phyloP scores from a whole-genome alignment of 2,329 filamentous ascomycete species.

The Nigrospora osmanthi region DNA sequence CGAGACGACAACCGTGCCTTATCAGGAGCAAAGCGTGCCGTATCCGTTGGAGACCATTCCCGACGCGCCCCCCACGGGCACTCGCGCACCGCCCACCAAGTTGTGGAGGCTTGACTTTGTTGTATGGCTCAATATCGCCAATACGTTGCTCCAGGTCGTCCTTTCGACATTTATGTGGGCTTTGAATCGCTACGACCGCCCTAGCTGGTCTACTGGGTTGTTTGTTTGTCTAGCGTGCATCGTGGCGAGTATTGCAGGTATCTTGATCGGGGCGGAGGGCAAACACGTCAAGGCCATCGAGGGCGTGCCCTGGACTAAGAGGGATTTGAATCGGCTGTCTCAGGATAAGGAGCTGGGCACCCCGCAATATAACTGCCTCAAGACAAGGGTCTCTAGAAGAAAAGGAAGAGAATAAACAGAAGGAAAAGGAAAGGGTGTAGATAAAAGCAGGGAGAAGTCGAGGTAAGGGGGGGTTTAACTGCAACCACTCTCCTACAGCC shows the following conservation, averaged over 20 bases:
- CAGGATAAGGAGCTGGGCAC: conserved; percentile 47
- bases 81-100: conserved; percentile 57
- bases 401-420: conserved; percentile 28
- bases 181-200: conserved; percentile 62
- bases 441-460: too few species aligned
- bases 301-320: conserved; percentile 55
- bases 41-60: conserved; percentile 57
- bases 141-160: conserved; percentile 69
- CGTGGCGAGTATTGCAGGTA: conserved; percentile 59
- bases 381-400: conserved; percentile 41
- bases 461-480: too few species aligned
- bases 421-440: too few species aligned
- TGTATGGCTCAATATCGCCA: too few species aligned
- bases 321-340: conserved; percentile 42
- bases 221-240: conserved; percentile 70
- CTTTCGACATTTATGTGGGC: conserved; percentile 81
- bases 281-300: too few species aligned
- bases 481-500: too few species aligned
- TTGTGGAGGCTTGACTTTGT: conserved; percentile 73
- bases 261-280: conserved; percentile 66
- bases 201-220: conserved; percentile 70
- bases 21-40: conserved; percentile 44
- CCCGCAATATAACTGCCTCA: conserved; percentile 50
- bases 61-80: conserved; percentile 61
- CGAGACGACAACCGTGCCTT: conserved; percentile 26